Evolutionary conservation across 495 filamentous ascomycete genomes (phyloP), one percentile per base, ranked within the genome.

Genomic region (Hyaloscypha finlandica): DNA sequence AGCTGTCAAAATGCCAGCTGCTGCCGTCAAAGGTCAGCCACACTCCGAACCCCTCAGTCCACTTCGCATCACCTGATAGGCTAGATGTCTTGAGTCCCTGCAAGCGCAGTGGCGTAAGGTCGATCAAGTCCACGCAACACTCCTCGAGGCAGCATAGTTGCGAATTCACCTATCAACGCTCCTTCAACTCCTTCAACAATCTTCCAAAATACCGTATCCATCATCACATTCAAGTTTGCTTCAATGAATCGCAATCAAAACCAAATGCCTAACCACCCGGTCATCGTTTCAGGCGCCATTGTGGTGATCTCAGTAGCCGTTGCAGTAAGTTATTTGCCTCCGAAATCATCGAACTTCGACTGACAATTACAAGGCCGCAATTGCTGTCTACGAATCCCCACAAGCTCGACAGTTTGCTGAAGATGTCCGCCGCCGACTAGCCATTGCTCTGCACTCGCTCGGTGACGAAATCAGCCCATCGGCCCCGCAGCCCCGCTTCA

Each of bases 311-410:
- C 89, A 51, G 86, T 93, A 29, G 84, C 92, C 39, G 87, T 92
- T 32, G 92, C 91, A 65, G 91, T 71, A 60, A 69, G 69, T 65
- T 42, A 42, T 32, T 52, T 33, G 53, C 32, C 20, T 51, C 59
- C 25, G 25, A 1, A 19, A 59, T 35, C 59, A 39, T 2, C n/a
- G 14, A 32, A 39, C 29, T n/a, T 20, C 39, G 39, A 32, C 31
- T 37, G 4, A 62, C 64, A 39, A 20, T 65, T 54, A 20, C 2
- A 59, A 73, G 71, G 72, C 92, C 52, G 91, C 92, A 8, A 87
- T 95, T 62, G 92, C 92, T 45, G 83, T 94, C 63, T 96, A 96
- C 77, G 91, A 95, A 74, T 91, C 86, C 25, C 92, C 91, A 14
- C 89, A 94, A 76, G 82, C 95, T 55, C 87, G 90, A 71, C 85